Base-by-base conservation (phyloP, 768 basidiomycete genomes). In the Kondoa subrosea region DNA sequence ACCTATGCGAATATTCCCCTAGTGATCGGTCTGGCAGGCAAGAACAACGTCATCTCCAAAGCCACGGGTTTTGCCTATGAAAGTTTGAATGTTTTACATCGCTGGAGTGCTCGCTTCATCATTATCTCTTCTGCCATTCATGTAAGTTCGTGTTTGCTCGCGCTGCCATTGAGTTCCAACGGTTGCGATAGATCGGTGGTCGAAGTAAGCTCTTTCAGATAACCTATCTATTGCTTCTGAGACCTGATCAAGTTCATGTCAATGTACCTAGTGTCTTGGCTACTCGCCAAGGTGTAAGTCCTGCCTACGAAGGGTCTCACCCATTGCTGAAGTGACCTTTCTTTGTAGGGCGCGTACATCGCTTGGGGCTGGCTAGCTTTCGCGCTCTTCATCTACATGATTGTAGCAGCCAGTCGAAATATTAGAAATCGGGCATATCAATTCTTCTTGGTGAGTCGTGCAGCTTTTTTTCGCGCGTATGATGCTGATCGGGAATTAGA, bases 331-430 rank as follows among this genome's bases (percentile, higher is more conserved):
- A n/a, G n/a, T n/a, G n/a, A n/a, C n/a, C n/a, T n/a, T n/a, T n/a
- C n/a, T n/a, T n/a, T n/a, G n/a, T n/a, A n/a, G n/a, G n/a, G n/a
- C n/a, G n/a, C n/a, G n/a, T 63, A 63, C 29, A 27, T 63, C 30
- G 61, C 40, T 8, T 63, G 61, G 61, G 61, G 61, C 61, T 31
- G 27, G 14, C 17, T 63, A 33, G 61, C 61, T 3, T 63, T 63
- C n/a, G 33, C 17, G 14, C 8, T 3, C 61, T 63, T 63, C 61
- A 3, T 27, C 16, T 63, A 33, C 29, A 63, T 63, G 61, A 33
- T 63, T 8, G 21, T 63, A 3, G 61, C 61, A 27, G 33, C 29
- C 29, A 3, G 14, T 32, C 61, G 61, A 27, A 17, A 26, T 4
- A 50, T 50, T 21, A 8, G 40, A 8, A 50, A 50, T 50, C 40